A percentile compares a stretch with the other conserved stretches of the same genome.
These are phyloP conservation scores for Aspergillus amoenus DNA, from an alignment of 2,329 filamentous ascomycete species.

Conservation along the genomic window DNA sequence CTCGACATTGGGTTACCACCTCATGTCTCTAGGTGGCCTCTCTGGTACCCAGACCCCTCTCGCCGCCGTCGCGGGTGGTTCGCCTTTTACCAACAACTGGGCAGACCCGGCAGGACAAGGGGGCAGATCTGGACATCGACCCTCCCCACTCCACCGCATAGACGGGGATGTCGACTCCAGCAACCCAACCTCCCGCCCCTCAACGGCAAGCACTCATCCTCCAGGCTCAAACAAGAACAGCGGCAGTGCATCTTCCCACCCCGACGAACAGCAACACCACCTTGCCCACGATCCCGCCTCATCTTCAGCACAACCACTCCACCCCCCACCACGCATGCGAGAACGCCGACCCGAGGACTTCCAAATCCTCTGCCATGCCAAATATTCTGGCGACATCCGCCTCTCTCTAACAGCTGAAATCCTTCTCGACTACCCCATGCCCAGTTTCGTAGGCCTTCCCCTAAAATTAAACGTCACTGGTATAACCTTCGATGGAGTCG, in stretches of 20 bases:
- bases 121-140: constrained; percentile 16
- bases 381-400: constrained; percentile 82
- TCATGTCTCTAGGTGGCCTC: constrained; percentile 48
- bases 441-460: constrained; percentile 93
- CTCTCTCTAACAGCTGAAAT: constrained; percentile 93
- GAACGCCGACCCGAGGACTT: constrained; percentile 82
- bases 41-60: constrained; percentile 51
- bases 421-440: constrained; percentile 96
- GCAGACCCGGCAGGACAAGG: constrained; percentile 26
- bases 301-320: constrained; percentile 19
- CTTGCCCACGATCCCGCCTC: constrained; percentile 17
- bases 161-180: constrained; percentile 37
- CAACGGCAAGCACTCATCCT: constrained; percentile 41
- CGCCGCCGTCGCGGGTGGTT: constrained; percentile 46
- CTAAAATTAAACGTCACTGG: constrained; percentile 94
- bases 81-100: constrained; percentile 40
- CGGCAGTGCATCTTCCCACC: constrained; percentile 24
- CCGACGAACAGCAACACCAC: constrained; percentile 20
- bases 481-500: constrained; percentile 90
- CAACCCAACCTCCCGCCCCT: constrained; percentile 42
- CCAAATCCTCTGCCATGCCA: constrained; percentile 87
- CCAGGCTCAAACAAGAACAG: constrained; percentile 31
- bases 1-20: constrained; percentile 50
- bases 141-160: constrained; percentile 24
- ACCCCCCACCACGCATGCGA: constrained; percentile 56